phyloP scores from a whole-genome alignment of 352 stramenopile species.

The Phytophthora sansomeana region DNA sequence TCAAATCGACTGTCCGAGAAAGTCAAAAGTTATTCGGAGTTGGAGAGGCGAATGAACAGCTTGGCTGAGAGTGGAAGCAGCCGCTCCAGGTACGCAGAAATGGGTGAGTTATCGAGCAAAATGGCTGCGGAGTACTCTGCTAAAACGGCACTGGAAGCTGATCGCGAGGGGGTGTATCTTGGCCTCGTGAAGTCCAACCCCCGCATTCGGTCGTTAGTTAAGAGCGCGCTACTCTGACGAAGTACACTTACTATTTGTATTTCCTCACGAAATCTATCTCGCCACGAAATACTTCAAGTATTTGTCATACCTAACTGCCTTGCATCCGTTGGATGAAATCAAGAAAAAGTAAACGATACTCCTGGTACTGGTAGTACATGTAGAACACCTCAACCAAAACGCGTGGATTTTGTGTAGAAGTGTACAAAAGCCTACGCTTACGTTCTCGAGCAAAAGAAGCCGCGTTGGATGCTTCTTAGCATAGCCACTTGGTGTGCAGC shows the following conservation, averaged over 20 bases:
- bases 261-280: too few relatives aligned
- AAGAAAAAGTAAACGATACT: too few relatives aligned
- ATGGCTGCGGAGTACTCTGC: conserved; percentile 37
- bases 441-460: background rate
- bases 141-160: conserved; percentile 31
- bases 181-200: conserved; percentile 33
- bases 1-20: conserved; percentile 18
- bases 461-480: background rate
- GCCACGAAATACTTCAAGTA: too few relatives aligned
- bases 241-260: too few relatives aligned
- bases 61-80: conserved; percentile 11
- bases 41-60: conserved; percentile 35
- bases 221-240: conserved; percentile 17
- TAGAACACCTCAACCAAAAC: background rate
- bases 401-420: background rate
- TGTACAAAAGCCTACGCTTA: background rate
- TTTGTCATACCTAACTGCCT: too few relatives aligned
- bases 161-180: conserved; percentile 26
- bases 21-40: conserved; percentile 20
- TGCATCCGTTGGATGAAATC: too few relatives aligned
- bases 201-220: conserved; percentile 37
- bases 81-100: conserved; percentile 37
- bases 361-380: background rate
- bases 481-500: background rate
- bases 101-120: conserved; percentile 45